Percentiles rank a stretch among this genome's conserved stretches.
phyloP scores from a whole-genome alignment of 192 early-diverging fungal genomes.

The Gamsiella multidivaricata region DNA sequence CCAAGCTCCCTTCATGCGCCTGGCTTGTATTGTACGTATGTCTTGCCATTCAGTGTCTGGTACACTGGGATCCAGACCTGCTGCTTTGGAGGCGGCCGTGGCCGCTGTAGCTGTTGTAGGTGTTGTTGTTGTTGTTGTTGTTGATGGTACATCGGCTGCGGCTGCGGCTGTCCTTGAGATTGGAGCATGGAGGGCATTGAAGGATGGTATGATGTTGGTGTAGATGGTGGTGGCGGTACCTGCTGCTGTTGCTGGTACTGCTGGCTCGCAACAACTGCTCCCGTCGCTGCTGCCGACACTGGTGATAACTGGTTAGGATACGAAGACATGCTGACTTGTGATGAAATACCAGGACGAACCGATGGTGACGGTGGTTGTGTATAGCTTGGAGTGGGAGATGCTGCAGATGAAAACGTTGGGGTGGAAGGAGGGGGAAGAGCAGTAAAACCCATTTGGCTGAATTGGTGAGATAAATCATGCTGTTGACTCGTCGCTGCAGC shows the following conservation, averaged over 20 bases:
- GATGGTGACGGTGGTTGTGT: constrained; percentile 6
- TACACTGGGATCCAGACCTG: constrained; percentile 50
- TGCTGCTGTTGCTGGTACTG: constrained; percentile 23
- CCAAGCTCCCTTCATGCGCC: too few relatives aligned
- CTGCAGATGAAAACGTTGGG: not conserved
- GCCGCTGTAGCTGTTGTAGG: constrained; percentile 1
- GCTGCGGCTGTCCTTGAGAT: not conserved
- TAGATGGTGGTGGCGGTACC: not conserved
- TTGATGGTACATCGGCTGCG: not conserved
- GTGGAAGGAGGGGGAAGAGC: not conserved
- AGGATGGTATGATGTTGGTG: not conserved
- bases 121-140: constrained; percentile 20
- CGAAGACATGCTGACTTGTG: not conserved
- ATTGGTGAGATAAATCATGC: constrained; percentile 12
- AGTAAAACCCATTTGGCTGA: constrained; percentile 22
- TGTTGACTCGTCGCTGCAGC: constrained; percentile 5
- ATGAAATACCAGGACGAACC: not conserved
- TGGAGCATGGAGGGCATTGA: not conserved
- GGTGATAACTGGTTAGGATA: constrained; percentile 27
- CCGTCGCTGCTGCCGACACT: constrained; percentile 32
- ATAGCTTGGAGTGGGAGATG: not conserved
- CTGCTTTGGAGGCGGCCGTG: constrained; percentile 23
- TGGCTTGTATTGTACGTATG: constrained; percentile 30
- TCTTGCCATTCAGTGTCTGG: constrained; percentile 22
- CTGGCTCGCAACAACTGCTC: constrained; percentile 30